Evolutionary conservation across 345 rosid genomes (phyloP).

Genomic region (Gossypium herbaceum): DNA sequence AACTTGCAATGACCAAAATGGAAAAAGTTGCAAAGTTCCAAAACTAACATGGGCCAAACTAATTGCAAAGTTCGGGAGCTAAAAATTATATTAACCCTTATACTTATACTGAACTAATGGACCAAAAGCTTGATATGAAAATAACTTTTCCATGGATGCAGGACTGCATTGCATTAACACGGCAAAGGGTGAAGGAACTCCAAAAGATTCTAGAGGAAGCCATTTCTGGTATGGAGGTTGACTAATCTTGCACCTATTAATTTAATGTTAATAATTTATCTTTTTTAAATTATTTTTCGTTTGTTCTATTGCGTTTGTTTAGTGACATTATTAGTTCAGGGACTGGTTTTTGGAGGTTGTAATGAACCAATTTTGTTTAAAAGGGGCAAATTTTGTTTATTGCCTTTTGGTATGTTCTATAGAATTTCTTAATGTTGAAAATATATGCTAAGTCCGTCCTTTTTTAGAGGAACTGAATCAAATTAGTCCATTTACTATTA

Average conservation of each 20-base stretch:
- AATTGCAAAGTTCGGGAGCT: too few relatives aligned
- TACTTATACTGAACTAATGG: neutral
- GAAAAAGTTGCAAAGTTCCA: too few relatives aligned
- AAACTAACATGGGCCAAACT: too few relatives aligned
- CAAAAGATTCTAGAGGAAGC: slow-evolving; percentile 47
- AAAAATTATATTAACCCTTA: neutral
- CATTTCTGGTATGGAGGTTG: slow-evolving; percentile 51
- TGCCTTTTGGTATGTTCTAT: neutral
- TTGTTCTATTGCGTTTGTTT: slow-evolving; percentile 12
- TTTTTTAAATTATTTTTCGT: neutral
- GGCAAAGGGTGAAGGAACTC: slow-evolving; percentile 58
- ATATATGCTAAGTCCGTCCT: too few relatives aligned
- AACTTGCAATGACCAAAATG: too few relatives aligned
- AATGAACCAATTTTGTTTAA: neutral
- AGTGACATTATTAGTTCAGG: neutral
- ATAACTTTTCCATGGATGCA: slow-evolving; percentile 28
- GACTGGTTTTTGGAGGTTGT: neutral
- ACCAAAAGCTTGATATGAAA: neutral
- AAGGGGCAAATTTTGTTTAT: neutral
- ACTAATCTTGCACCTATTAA: slow-evolving; percentile 19
- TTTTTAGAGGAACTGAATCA: too few relatives aligned
- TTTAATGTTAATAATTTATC: slow-evolving; percentile 10
- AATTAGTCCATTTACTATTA: too few relatives aligned
- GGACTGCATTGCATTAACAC: slow-evolving; percentile 59
- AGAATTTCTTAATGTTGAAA: too few relatives aligned